Base-by-base conservation (phyloP, 345 rosid genomes). In the Eucalyptus fibrosa region DNA sequence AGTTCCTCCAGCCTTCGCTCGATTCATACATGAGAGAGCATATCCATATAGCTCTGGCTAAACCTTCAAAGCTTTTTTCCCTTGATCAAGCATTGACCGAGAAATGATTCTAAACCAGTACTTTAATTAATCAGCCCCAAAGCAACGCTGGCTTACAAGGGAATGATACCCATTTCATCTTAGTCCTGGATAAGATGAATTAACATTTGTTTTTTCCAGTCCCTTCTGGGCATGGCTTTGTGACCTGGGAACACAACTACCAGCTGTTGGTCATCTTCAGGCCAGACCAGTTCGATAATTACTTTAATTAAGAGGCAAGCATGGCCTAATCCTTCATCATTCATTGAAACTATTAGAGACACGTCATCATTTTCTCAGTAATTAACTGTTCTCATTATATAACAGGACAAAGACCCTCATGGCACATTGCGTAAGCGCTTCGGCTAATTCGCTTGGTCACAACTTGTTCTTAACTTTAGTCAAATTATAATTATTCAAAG, bases 21-120 rank as follows among this genome's bases (percentile, higher is more conserved):
- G 0, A 17, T 69, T 69, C 2, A 69, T 0, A 1, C 23, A 37
- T 18, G 0, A 72, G 40, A 37, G 45, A 72, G 45, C 82, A 6
- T 19, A 37, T 72, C 45, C 23, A 37, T 37, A 72, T 19, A 19
- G 45, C 82, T 72, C 26, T 72, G 45, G 82, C 82, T 72, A 19
- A 19, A 10, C 82, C 28, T 34, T 37, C 45, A 37, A 19, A 37
- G 8, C 44, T 19, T 19, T 72, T 72, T 42, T 37, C 45, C 45
- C 82, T 37, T 10, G 82, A 72, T 72, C 15, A 37, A 72, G 82
- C 45, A 37, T 72, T 37, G 82, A 72, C 26, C 26, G 1, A 37
- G 40, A 21, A 5, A 69, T 65, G 19, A 37, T 37, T 37, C 45
- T 72, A 37, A 72, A 2, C 28, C 28, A 69, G 42, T 5, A 37